A percentile compares a stretch with the other conserved stretches of the same genome.
These are phyloP conservation scores for Apiotrichum montevideense DNA, from an alignment of 1,284 basidiomycete genomes.

Conservation along the genomic window DNA sequence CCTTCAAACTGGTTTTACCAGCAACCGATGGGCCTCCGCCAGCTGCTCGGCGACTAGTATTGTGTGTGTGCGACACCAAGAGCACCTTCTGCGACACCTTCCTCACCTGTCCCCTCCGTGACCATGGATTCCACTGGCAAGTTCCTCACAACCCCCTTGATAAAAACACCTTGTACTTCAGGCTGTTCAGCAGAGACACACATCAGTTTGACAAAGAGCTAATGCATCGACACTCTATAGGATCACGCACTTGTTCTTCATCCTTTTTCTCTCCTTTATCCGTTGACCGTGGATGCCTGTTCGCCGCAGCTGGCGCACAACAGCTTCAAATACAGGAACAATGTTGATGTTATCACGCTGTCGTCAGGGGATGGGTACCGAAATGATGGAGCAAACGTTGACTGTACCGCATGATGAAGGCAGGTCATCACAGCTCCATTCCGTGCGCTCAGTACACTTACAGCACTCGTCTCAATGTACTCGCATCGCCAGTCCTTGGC, in stretches of 20 bases:
- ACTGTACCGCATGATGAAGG: too few relatives aligned
- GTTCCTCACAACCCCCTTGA: too few relatives aligned
- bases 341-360: constrained; percentile 23
- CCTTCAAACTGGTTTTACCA: too few relatives aligned
- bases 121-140: too few relatives aligned
- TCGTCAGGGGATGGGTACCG: neutral
- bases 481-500: constrained; percentile 20
- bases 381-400: neutral
- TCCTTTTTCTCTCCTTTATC: neutral
- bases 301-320: constrained; percentile 26
- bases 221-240: constrained; percentile 4
- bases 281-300: constrained; percentile 7
- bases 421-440: neutral
- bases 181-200: too few relatives aligned
- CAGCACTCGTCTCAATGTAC: constrained; percentile 39
- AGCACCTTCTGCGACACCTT: too few relatives aligned
- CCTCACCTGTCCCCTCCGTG: too few relatives aligned
- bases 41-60: too few relatives aligned
- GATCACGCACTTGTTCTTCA: constrained; percentile 23
- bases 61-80: too few relatives aligned
- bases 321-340: constrained; percentile 21
- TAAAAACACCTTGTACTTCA: too few relatives aligned
- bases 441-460: constrained; percentile 11
- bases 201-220: too few relatives aligned
- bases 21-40: too few relatives aligned